Conservation (phyloP, 2,329 filamentous ascomycete species). For the Graphilbum ipis-grandicollis region DNA sequence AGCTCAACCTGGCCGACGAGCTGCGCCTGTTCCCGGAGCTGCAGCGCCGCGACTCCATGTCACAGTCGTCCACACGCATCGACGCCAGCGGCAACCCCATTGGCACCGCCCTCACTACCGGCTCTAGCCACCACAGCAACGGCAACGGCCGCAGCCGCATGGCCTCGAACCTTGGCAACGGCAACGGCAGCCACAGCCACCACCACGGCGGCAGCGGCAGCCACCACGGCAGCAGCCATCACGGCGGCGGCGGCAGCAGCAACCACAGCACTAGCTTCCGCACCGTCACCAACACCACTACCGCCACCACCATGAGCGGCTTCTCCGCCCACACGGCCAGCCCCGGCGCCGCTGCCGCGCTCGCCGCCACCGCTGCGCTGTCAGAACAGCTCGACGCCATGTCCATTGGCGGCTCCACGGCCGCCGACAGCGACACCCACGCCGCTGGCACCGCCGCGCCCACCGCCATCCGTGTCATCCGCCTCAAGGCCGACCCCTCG, state of each 20-base stretch:
- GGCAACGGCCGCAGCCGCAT: conserved; percentile 3
- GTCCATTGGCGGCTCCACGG: conserved; percentile 7
- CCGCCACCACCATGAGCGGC: not conserved
- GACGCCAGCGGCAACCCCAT: not conserved
- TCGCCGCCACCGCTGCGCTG: not conserved
- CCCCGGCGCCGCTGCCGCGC: not conserved
- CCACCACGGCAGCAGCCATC: not conserved
- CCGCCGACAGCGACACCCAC: conserved; percentile 12
- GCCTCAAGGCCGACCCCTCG: conserved; percentile 30
- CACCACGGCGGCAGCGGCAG: not conserved
- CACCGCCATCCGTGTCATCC: conserved; percentile 23
- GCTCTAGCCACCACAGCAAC: not conserved
- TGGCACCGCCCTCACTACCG: not conserved
- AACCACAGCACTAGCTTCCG: not conserved
- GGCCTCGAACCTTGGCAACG: conserved; percentile 3
- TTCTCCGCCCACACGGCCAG: no score
- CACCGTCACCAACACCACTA: not conserved
- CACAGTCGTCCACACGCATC: conserved; percentile 5
- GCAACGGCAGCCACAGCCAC: conserved; percentile 3
- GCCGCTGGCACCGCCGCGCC: conserved; percentile 12
- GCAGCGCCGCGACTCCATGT: conserved; percentile 12
- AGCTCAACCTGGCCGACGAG: conserved; percentile 6
- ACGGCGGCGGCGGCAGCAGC: not conserved
- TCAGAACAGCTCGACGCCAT: conserved; percentile 7
- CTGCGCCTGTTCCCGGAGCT: conserved; percentile 7